phyloP scores from a whole-genome alignment of 208 protist genomes.

The Endotrypanum monterogeii region DNA sequence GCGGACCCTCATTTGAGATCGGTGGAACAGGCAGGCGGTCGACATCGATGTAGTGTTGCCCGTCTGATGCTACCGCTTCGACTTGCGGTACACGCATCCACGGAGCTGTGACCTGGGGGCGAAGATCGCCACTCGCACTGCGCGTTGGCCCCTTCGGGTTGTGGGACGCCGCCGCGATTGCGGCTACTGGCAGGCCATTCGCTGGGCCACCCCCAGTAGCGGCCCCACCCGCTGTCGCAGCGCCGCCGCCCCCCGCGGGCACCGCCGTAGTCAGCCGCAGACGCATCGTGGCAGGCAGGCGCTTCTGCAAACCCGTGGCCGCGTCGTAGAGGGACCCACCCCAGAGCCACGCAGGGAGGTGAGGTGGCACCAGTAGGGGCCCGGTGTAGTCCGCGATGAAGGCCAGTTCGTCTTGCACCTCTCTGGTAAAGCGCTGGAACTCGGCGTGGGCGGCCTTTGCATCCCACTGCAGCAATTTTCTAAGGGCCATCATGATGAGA shows the following conservation, averaged over 20 bases:
- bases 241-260: background rate
- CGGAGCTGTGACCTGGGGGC: constrained; percentile 9
- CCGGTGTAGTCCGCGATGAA: constrained; percentile 81
- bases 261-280: constrained; percentile 15
- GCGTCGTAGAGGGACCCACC: constrained; percentile 34
- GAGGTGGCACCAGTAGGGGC: constrained; percentile 54
- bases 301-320: constrained; percentile 13
- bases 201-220: background rate
- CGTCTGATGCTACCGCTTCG: constrained; percentile 18
- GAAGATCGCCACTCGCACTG: background rate
- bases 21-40: constrained; percentile 8
- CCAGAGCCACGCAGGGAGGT: constrained; percentile 67
- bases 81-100: constrained; percentile 27
- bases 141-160: constrained; percentile 1
- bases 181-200: background rate
- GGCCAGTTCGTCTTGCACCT: constrained; percentile 64
- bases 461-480: constrained; percentile 82
- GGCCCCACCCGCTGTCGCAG: background rate
- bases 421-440: constrained; percentile 67
- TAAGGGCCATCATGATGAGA: constrained; percentile 74
- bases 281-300: constrained; percentile 14
- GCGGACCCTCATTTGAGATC: background rate
- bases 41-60: constrained; percentile 26
- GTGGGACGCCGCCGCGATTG: background rate
- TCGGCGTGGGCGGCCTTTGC: constrained; percentile 50